Conservation (phyloP, 257 asterid species). For the Primulina huaijiensis region DNA sequence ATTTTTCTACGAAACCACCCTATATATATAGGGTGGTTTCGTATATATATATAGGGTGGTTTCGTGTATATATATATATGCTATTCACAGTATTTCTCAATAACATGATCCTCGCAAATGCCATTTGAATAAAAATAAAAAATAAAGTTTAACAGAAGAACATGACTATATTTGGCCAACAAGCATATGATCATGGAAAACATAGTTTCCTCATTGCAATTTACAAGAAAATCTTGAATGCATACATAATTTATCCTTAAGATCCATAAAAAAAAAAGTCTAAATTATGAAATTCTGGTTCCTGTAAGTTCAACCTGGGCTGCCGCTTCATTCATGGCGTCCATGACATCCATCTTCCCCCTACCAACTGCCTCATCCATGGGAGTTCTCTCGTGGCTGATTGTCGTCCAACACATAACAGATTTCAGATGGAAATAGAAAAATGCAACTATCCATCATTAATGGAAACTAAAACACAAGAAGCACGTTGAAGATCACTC, state of each 20-base stretch:
- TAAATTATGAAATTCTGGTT: constrained; percentile 42
- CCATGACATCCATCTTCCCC: constrained; percentile 65
- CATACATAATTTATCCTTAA: background rate
- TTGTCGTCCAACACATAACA: constrained; percentile 17
- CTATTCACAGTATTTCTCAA: too few species aligned
- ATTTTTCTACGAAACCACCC: too few species aligned
- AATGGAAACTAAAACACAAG: background rate
- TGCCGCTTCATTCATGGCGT: constrained; percentile 68
- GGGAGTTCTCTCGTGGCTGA: constrained; percentile 87
- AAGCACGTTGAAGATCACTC: background rate
- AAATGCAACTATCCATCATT: background rate
- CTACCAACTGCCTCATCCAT: constrained; percentile 72
- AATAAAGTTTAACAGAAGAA: background rate
- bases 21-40: too few species aligned
- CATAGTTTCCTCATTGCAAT: background rate
- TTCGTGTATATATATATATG: too few species aligned
- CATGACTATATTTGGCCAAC: background rate
- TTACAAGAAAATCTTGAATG: background rate
- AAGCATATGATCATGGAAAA: too few species aligned
- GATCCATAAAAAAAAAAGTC: background rate
- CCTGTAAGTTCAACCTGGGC: constrained; percentile 63
- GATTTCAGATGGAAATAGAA: constrained; percentile 9
- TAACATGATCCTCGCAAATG: too few species aligned
- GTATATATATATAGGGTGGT: too few species aligned
- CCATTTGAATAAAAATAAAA: too few species aligned